These are phyloP conservation scores for Tuber aestivum DNA, from an alignment of 495 filamentous ascomycete genomes.

Conservation along the genomic window DNA sequence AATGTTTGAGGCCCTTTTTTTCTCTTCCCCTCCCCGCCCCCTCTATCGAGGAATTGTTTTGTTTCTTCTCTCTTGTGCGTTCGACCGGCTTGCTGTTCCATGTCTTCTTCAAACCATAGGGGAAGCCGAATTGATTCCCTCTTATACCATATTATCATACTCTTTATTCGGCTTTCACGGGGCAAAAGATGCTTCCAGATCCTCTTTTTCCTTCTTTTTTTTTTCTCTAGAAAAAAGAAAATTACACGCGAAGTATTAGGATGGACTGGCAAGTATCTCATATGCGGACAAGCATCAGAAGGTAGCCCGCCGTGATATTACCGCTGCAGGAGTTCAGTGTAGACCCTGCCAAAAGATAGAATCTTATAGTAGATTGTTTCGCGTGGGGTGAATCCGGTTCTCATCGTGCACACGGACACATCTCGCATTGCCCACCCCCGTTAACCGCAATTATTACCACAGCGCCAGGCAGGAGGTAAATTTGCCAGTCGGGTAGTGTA, in stretches of 20 bases:
- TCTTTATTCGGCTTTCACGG: neutral
- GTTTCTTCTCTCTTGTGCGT: neutral
- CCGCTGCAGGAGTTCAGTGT: neutral
- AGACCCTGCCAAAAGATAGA: neutral
- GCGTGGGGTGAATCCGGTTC: neutral
- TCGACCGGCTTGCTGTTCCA: neutral
- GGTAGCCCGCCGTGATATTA: neutral
- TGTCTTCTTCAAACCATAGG: neutral
- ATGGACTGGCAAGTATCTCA: neutral
- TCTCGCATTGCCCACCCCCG: neutral
- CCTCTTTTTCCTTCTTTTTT: neutral
- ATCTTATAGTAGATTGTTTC: neutral
- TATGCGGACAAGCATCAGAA: neutral
- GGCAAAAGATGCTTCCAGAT: neutral
- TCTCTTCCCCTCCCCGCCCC: neutral
- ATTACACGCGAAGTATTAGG: neutral
- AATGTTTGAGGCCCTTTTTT: neutral
- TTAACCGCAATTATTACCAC: neutral
- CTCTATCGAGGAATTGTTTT: neutral
- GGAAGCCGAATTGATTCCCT: neutral
- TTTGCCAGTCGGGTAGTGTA: neutral
- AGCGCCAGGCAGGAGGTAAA: neutral
- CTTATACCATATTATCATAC: neutral
- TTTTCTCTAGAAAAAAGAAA: neutral
- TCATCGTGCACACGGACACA: neutral